phyloP scores from a whole-genome alignment of 148 eudicot genomes.

The Persicaria maculosa region DNA sequence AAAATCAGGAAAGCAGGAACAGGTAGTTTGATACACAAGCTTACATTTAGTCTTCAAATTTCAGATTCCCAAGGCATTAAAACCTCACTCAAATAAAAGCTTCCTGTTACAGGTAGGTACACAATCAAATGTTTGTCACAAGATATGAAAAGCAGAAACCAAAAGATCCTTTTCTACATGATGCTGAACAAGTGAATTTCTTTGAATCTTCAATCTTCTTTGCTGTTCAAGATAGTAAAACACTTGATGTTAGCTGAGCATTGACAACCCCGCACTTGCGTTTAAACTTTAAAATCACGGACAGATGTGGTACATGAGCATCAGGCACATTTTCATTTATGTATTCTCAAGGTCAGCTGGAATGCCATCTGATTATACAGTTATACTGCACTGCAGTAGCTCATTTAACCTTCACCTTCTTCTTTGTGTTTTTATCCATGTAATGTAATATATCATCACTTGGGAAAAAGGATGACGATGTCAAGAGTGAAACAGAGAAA shows the following conservation, averaged over 20 bases:
- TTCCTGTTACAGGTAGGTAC: neutral
- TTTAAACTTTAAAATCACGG: neutral
- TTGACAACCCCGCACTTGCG: too few species aligned
- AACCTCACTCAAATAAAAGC: neutral
- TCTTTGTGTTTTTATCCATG: neutral
- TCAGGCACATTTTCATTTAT: neutral
- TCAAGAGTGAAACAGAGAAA: neutral
- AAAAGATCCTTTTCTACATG: neutral
- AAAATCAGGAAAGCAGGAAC: neutral
- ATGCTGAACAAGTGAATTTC: slow-evolving; percentile 10
- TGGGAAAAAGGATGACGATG: neutral
- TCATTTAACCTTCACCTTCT: neutral
- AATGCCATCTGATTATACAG: neutral
- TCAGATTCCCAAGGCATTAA: neutral
- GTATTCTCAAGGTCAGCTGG: neutral
- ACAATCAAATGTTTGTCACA: slow-evolving; percentile 1
- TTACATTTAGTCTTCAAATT: neutral
- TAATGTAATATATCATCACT: neutral
- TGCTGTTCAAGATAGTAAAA: neutral
- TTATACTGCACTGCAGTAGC: neutral
- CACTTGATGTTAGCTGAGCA: neutral
- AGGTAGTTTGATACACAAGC: neutral
- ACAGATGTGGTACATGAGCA: neutral
- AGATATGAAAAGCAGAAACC: neutral
- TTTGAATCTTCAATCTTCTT: slow-evolving; percentile 12